Percentiles rank a stretch among this genome's conserved stretches.
Evolutionary conservation across 805 yeast genomes (phyloP).

Genomic region (Cyberlindnera lachancei): DNA sequence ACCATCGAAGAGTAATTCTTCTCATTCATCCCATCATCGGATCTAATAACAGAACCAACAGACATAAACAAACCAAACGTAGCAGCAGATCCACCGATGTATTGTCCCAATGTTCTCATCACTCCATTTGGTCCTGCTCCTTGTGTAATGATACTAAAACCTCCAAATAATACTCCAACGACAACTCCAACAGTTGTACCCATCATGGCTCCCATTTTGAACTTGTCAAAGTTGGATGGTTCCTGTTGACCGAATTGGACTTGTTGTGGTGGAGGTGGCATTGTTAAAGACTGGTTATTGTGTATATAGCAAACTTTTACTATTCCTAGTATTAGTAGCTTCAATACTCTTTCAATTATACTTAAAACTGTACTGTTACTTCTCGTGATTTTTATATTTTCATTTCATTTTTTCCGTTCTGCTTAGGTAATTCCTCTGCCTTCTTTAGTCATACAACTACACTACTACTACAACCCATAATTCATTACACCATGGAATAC

Average conservation of each 20-base stretch:
- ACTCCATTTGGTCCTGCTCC: constrained; percentile 99
- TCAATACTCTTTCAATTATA: no score
- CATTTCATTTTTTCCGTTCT: no score
- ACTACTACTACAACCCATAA: no score
- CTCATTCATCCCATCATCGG: constrained; percentile 35
- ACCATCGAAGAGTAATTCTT: no score
- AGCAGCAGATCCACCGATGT: constrained; percentile 93
- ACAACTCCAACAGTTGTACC: constrained; percentile 83
- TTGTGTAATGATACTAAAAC: constrained; percentile 78
- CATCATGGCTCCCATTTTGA: constrained; percentile 98
- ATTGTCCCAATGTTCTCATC: constrained; percentile 93
- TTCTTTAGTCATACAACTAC: no score
- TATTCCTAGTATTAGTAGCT: no score
- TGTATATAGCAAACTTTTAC: no score
- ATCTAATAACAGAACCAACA: constrained; percentile 86
- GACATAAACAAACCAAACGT: constrained; percentile 96
- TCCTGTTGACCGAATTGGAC: constrained; percentile 44
- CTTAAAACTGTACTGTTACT: no score
- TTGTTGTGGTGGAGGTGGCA: constrained; percentile 54
- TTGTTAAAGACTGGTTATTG: not conserved
- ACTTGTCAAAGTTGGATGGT: constrained; percentile 89
- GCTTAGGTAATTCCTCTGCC: no score
- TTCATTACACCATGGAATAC: no score
- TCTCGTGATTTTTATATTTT: no score
- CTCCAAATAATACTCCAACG: constrained; percentile 92